phyloP scores from a whole-genome alignment of 164 flowering plant species.

The Protea cynaroides region DNA sequence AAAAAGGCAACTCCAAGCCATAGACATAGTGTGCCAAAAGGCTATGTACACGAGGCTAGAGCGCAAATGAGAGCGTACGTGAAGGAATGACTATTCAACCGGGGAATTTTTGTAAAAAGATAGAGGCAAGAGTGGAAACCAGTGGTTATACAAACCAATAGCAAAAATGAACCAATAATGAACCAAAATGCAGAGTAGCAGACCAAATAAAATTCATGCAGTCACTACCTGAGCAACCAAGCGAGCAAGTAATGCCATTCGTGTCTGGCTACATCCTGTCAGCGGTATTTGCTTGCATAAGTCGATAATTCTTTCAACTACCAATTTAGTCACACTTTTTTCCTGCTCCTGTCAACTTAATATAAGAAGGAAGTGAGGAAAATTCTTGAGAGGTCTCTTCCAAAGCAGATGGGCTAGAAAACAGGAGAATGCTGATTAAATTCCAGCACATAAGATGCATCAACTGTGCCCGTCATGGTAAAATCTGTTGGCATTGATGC shows the following conservation, averaged over 20 bases:
- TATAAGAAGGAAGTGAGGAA: constrained; percentile 50
- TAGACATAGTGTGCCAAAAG: too few relatives aligned
- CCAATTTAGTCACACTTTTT: constrained; percentile 31
- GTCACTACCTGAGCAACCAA: constrained; percentile 73
- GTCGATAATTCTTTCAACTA: constrained; percentile 57
- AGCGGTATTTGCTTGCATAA: constrained; percentile 33
- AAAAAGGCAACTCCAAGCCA: too few relatives aligned
- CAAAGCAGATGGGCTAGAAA: constrained; percentile 28
- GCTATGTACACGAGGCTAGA: too few relatives aligned
- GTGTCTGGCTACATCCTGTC: constrained; percentile 40
- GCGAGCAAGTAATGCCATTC: constrained; percentile 76
- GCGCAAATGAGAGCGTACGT: too few relatives aligned
- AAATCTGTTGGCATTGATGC: constrained; percentile 21
- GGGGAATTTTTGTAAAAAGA: too few relatives aligned
- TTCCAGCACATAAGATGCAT: constrained; percentile 30
- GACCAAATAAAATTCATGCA: constrained; percentile 11
- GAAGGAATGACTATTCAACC: too few relatives aligned
- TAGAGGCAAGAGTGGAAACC: too few relatives aligned
- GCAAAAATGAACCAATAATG: too few relatives aligned
- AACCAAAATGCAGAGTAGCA: background rate
- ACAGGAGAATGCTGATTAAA: constrained; percentile 47
- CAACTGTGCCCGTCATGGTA: constrained; percentile 23
- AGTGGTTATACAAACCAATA: too few relatives aligned
- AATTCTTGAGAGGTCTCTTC: constrained; percentile 59
- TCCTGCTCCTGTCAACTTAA: constrained; percentile 64